Evolutionary conservation across 2,329 filamentous ascomycete species (phyloP), one percentile per base, ranked within the genome.

Genomic region (Xenoacremonium recifei): DNA sequence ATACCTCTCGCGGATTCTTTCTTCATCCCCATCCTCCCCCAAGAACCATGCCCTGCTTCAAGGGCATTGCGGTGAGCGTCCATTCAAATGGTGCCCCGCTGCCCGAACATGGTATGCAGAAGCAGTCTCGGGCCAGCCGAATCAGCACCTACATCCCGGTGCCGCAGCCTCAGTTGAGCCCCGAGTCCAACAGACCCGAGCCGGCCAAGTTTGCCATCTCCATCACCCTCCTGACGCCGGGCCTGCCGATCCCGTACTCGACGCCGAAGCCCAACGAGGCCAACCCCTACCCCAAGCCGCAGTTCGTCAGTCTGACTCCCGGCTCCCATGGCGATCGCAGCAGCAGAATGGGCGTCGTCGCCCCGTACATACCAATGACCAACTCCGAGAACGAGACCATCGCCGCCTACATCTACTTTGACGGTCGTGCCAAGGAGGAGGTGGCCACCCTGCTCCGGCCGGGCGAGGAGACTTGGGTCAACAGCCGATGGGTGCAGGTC

Each of bases 381-480:
- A 85, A 87, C 47, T 95, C 89, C 21, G 85, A 89, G 42, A 96
- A 96, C 66, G 93, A 99, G 71, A 99, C 93, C 12, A 92, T 99
- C 57, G 93, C 93, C 21, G 93, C 92, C 27, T 99, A 99, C 66
- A 97, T 99, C 56, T 99, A 99, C 71, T 99, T 99, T 61, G 93
- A 99, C 66, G 93, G 93, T 15, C 79, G 93, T 49, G 80, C 81
- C 47, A 99, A 99, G 66, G 93, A 99, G 64, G 93, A 99, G 69
- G 95, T 99, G 3, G 93, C 93, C 39, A 99, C 93, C 11, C 73
- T 99, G 43, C 74, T 99, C 39, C 79, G 93, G 41, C 86, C 91
- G 11, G 92, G 93, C 18, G 93, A 97, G 63, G 93, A 99, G 69
- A 99, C 93, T 2, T 99, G 93, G 93, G 95, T 99, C 18, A 99